Base-by-base conservation (phyloP, 306 rosid genomes). In the Ammopiptanthus mongolicus region DNA sequence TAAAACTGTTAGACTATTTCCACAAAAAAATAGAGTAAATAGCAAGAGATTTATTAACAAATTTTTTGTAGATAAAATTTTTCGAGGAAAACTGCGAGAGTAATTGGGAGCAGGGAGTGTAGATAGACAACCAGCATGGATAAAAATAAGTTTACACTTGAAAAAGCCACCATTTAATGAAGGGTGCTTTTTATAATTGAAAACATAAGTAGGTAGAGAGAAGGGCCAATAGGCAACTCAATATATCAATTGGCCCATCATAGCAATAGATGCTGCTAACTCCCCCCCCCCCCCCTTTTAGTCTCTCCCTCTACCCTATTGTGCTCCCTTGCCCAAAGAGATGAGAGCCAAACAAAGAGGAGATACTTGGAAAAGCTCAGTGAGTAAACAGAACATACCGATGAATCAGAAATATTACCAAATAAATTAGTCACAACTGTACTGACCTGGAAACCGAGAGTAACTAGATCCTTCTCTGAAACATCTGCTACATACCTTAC, bases 371-470 rank as follows among this genome's bases (percentile, higher is more conserved):
- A 29, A 3, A 68, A 28, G 18, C 33, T 2, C 1, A 25, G 28
- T n/a, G 10, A 19, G 22, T 13, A 74, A 41, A 73, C 47, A 21
- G 55, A 42, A 19, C 1, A 41, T 39, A 69, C 15, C 48, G 11
- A 55, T 5, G 25, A 72, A 42, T 36, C 18, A 17, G 59, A 71
- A 58, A 56, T 56, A 41, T 39, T 8, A 72, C 42, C 77, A 69
- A 51, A 56, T 62, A 33, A 69, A 25, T 62, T 21, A 53, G 53
- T 15, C 74, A 41, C 28, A 71, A 63, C 73, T 56, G 62, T 78
- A 65, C 88, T 79, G 65, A 94, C 98, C 98, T 94, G 98, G 78
- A 91, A 94, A 57, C 97, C 98, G 69, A 94, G 81, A 74, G 98
- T 86, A 78, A 94, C 94, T 71, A 91, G 86, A 80, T 94, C 98